Percentiles rank a stretch among this genome's conserved stretches.
phyloP scores from a whole-genome alignment of 1,284 basidiomycete species.

The Xerocomus amazonicus region DNA sequence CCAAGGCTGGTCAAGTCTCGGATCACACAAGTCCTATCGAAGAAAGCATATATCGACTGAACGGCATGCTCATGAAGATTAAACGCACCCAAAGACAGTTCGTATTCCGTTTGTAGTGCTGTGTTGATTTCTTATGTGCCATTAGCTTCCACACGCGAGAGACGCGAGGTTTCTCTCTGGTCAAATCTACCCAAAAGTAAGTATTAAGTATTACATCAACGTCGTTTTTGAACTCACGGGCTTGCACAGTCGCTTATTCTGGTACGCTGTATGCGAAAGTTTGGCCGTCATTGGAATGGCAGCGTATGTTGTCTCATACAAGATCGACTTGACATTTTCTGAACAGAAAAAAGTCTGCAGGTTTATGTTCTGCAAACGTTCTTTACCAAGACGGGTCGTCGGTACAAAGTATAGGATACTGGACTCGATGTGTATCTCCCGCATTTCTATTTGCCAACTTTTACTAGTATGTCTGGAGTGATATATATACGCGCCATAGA shows the following conservation, averaged over 20 bases:
- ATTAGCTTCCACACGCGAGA: conserved; percentile 77
- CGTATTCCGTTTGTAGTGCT: conserved; percentile 19
- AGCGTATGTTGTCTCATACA: conserved; percentile 46
- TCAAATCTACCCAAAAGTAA: conserved; percentile 76
- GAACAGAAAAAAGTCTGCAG: conserved; percentile 57
- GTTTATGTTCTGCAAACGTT: conserved; percentile 90
- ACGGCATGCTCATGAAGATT: conserved; percentile 80
- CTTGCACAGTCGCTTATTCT: conserved; percentile 71
- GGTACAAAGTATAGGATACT: conserved; percentile 69
- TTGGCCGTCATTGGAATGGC: conserved; percentile 80
- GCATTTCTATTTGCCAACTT: background rate
- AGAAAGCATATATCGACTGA: conserved; percentile 89
- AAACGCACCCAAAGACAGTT: conserved; percentile 92
- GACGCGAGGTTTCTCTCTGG: conserved; percentile 76
- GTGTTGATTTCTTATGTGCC: conserved; percentile 9
- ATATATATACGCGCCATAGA: too few species aligned
- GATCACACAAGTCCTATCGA: conserved; percentile 91
- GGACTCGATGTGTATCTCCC: conserved; percentile 11
- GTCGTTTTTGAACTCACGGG: conserved; percentile 22
- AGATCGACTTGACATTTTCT: background rate
- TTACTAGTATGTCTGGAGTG: background rate
- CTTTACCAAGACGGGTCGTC: conserved; percentile 84
- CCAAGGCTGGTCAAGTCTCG: conserved; percentile 78
- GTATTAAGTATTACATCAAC: conserved; percentile 34
- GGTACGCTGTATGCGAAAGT: conserved; percentile 83